Evolutionary conservation across 176 grass and related monocot species (phyloP), one percentile per base, ranked within the genome.

Genomic region (Oryza meridionalis): DNA sequence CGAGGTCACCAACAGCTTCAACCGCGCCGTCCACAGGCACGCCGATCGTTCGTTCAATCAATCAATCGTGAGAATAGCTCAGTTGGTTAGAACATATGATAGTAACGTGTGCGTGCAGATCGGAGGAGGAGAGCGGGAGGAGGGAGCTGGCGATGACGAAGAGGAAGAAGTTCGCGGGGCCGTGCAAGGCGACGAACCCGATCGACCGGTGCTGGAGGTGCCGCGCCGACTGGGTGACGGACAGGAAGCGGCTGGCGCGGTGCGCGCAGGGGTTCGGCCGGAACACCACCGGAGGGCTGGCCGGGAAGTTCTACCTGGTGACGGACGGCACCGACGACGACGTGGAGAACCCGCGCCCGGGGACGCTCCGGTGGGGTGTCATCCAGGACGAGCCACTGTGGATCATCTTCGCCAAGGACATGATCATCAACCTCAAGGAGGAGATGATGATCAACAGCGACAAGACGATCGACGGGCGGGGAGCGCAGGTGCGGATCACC

Each of bases 201-300:
- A 97, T 97, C 89, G 94, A 97, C 89, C 82, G 92, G 26, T 97
- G 94, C 79, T 94, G 94, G 94, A 81, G 94, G 40, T 97, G 94
- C 90, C 90, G 87, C 6, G n/a, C 66, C 5, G 79, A 94, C 81
- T 97, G 94, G 94, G 87, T 71, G 22, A 86, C 74, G 68, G 78
- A 92, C 49, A 87, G 94, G 26, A 94, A 88, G 82, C 89, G 87
- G 1, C 90, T 97, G 58, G 89, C 90, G 6, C 78, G 46, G 42
- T 97, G 94, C 84, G 94, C 86, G 49, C 87, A 88, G 87, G 94
- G 94, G 32, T 97, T 97, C 85, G 94, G 87, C 0, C 82, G 85
- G 3, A 79, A 81, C 51, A 88, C 94, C 65, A 90, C 87, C 53
- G 94, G 92, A 72, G 94, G 94, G 5, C 70, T 88, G 17, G 65